phyloP scores from a whole-genome alignment of 257 asterid genomes.

The Forsythia viridissima region DNA sequence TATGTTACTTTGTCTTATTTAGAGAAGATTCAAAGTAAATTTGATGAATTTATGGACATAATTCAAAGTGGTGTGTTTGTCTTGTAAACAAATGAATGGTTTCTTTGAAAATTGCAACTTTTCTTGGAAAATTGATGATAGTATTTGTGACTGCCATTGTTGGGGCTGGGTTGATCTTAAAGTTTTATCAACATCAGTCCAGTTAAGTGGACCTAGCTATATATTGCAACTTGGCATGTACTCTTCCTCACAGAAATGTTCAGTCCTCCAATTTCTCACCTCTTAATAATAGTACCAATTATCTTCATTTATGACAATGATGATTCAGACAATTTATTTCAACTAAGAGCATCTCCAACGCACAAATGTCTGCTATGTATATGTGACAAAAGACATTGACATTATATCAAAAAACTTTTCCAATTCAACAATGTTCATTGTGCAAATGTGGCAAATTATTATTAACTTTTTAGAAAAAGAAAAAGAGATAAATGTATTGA shows the following conservation, averaged over 20 bases:
- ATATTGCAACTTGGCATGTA: constrained; percentile 21
- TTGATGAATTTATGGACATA: background rate
- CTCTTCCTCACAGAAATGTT: constrained; percentile 3
- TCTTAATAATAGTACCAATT: constrained; percentile 27
- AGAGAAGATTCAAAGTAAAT: background rate
- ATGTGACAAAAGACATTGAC: no score
- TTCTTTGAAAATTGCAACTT: constrained; percentile 4
- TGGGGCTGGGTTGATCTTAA: background rate
- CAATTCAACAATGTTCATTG: no score
- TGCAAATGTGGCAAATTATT: no score
- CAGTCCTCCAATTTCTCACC: constrained; percentile 4
- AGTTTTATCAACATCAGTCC: background rate
- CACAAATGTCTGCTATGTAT: no score
- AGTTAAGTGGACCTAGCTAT: constrained; percentile 32
- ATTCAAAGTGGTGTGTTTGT: background rate
- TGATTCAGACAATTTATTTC: background rate
- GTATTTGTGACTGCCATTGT: background rate
- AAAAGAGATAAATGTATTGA: no score
- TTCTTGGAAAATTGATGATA: background rate
- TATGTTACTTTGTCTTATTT: background rate
- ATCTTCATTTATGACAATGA: constrained; percentile 1
- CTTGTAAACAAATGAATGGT: background rate
- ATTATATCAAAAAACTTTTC: no score
- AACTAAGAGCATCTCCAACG: no score
- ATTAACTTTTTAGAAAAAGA: no score